A percentile compares a stretch with the other conserved stretches of the same genome.
phyloP scores from a whole-genome alignment of 1,284 basidiomycete genomes.

The Stygiomarasmius scandens region DNA sequence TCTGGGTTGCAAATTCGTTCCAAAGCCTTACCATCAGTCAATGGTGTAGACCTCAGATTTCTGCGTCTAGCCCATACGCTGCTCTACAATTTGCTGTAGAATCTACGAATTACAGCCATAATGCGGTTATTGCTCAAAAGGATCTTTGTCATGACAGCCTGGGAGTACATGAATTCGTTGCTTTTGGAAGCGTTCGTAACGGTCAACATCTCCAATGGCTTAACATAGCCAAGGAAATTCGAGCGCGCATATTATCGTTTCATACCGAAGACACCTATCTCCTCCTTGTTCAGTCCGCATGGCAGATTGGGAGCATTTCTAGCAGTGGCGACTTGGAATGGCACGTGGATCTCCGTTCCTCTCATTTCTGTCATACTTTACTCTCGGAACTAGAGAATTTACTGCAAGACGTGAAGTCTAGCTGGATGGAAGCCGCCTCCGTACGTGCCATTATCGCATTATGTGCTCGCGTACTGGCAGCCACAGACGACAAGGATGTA shows the following conservation, averaged over 20 bases:
- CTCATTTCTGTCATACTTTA: constrained; percentile 35
- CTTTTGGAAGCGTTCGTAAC: constrained; percentile 31
- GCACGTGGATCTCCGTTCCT: constrained; percentile 35
- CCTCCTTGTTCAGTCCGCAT: constrained; percentile 30
- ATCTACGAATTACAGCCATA: constrained; percentile 36
- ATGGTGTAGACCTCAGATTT: constrained; percentile 24
- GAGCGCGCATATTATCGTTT: constrained; percentile 38
- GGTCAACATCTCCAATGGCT: constrained; percentile 50
- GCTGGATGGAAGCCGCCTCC: constrained; percentile 44
- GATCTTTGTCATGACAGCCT: constrained; percentile 21
- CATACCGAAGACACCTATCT: constrained; percentile 30
- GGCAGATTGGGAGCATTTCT: constrained; percentile 31
- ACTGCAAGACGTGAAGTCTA: constrained; percentile 33
- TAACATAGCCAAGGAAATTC: constrained; percentile 47
- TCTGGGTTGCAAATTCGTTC: neutral
- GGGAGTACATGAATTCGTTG: constrained; percentile 28
- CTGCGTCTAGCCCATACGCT: constrained; percentile 36
- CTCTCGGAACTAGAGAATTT: constrained; percentile 36
- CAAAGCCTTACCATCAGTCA: constrained; percentile 10
- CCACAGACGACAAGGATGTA: constrained; percentile 10
- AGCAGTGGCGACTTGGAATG: constrained; percentile 21
- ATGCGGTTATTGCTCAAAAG: constrained; percentile 30
- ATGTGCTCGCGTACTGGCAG: constrained; percentile 36
- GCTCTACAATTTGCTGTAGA: constrained; percentile 39
- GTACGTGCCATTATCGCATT: constrained; percentile 41